Base-by-base conservation (phyloP, 257 asterid genomes). In the Lantana camara region DNA sequence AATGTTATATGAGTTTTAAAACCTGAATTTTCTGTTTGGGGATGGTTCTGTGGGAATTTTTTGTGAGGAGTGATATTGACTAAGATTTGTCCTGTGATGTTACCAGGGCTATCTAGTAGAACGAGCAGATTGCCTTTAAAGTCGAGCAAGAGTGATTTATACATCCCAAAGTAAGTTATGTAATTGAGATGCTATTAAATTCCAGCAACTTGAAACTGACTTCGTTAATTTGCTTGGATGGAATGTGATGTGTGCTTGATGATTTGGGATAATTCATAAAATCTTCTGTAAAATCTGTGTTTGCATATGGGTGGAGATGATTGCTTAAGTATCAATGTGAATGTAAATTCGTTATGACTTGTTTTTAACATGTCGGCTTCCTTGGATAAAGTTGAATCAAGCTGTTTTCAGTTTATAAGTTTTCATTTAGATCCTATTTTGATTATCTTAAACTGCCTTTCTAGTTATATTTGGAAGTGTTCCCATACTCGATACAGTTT, bases 101-200 rank as follows among this genome's bases (percentile, higher is more conserved):
- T 65, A 57, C 45, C 85, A 93, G 98, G 95, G 19, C 73, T 85
- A 70, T 86, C 95, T 10, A 66, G 81, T 65, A 80, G 75, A 61
- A 69, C 72, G 17, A 59, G 70, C 70, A 71, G 62, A 51, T 67
- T 50, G 52, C 82, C 70, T 8, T 55, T 80, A 57, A 85, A 87
- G 80, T 79, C 75, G 41, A 86, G 78, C 50, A 82, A 45, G 54
- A 65, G 55, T 60, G 86, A 76, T 66, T 4, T 60, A 53, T 32
- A 29, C 8, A 57, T 29, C 74, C 78, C 75, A 60, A 81, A 96
- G 98, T 93, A 75, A 35, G 72, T 71, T 70, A 42, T 32, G 5
- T 77, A 41, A 46, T 63, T n/a, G 38, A 49, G 62, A 27, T 60
- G 44, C 9, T 51, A 12, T 67, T 17, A 27, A 61, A 24, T 58